Base-by-base conservation (phyloP, 2,329 filamentous ascomycete species). In the Diaporthe longicolla region DNA sequence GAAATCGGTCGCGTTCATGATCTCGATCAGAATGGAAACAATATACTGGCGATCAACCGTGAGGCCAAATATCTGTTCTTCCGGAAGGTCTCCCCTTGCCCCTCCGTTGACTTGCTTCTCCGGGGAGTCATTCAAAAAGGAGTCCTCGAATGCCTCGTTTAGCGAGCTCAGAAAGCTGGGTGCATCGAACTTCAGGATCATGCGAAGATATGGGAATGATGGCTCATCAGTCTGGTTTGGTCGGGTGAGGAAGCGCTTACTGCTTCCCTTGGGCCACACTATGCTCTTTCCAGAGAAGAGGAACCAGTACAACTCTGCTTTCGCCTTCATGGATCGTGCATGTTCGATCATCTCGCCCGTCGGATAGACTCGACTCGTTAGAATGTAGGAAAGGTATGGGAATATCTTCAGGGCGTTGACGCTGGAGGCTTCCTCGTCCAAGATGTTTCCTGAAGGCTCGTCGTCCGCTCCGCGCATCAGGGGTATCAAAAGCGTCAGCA, bases 91-190 rank as follows among this genome's bases (percentile, higher is more conserved):
- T 73, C 85, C 85, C 24, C 82, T 77, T 77, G 86, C 77, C 71
- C 85, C 85, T 65, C 88, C 90, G 76, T 89, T 92, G 71, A 87
- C 84, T 37, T 88, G 85, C 76, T 89, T 89, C 65, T 94, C 92
- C 3, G 91, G 88, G 10, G 91, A 89, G 76, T 95, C 94, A 78
- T 99, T 99, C 72, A 99, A 85, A 78, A 98, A 99, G 0, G 92
- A 88, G 79, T 99, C 96, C 81, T 99, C 97, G 78, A 99, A 99
- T 1, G 96, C 97, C 82, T 99, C 97, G 78, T 99, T 99, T 54
- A 99, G 85, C 78, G 96, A 94, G 81, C 95, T 98, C 84, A 99
- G 89, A 78, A 98, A 97, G 82, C 94, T 98, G 1, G 95, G 91
- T 0, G 95, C 92, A 82, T 98, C 95, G 77, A 97, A 98, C 76